A percentile compares a stretch with the other conserved stretches of the same genome.
phyloP scores from a whole-genome alignment of 2,329 filamentous ascomycete species.

The Neopestalotiopsis rosae region DNA sequence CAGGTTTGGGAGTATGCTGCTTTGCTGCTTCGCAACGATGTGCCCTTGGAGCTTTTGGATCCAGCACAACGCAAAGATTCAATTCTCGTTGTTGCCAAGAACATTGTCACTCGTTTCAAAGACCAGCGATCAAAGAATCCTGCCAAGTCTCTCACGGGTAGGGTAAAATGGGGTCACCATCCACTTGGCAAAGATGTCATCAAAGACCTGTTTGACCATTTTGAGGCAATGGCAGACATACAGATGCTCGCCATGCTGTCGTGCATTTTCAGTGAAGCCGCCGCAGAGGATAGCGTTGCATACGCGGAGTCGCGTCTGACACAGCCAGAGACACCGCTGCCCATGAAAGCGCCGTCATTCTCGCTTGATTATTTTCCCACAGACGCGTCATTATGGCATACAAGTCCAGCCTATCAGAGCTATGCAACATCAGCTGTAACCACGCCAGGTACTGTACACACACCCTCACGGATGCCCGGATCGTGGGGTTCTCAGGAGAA shows the following conservation, averaged over 20 bases:
- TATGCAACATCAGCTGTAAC: slow-evolving; percentile 60
- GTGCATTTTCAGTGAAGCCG: slow-evolving; percentile 70
- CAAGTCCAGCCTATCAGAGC: slow-evolving; percentile 51
- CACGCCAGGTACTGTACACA: slow-evolving; percentile 62
- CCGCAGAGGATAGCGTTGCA: slow-evolving; percentile 58
- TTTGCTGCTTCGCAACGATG: slow-evolving; percentile 77
- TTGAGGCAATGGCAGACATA: slow-evolving; percentile 65
- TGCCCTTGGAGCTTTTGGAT: slow-evolving; percentile 70
- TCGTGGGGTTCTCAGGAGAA: slow-evolving; percentile 63
- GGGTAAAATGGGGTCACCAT: slow-evolving; percentile 72
- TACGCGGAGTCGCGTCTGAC: slow-evolving; percentile 62
- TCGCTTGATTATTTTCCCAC: slow-evolving; percentile 71
- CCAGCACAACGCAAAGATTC: slow-evolving; percentile 61
- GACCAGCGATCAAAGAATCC: slow-evolving; percentile 24
- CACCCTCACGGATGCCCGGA: slow-evolving; percentile 58
- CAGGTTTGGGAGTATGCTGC: slow-evolving; percentile 85
- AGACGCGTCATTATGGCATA: slow-evolving; percentile 56
- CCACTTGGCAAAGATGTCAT: slow-evolving; percentile 68
- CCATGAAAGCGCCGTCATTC: slow-evolving; percentile 70
- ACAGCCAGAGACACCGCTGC: slow-evolving; percentile 65
- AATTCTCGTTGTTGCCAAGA: slow-evolving; percentile 71
- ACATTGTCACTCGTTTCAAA: slow-evolving; percentile 55
- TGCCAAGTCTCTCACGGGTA: slow-evolving; percentile 50
- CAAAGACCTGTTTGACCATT: slow-evolving; percentile 66
- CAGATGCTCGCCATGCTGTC: slow-evolving; percentile 77